Conservation (phyloP, 495 filamentous ascomycete genomes). For the Xylaria venustula region DNA sequence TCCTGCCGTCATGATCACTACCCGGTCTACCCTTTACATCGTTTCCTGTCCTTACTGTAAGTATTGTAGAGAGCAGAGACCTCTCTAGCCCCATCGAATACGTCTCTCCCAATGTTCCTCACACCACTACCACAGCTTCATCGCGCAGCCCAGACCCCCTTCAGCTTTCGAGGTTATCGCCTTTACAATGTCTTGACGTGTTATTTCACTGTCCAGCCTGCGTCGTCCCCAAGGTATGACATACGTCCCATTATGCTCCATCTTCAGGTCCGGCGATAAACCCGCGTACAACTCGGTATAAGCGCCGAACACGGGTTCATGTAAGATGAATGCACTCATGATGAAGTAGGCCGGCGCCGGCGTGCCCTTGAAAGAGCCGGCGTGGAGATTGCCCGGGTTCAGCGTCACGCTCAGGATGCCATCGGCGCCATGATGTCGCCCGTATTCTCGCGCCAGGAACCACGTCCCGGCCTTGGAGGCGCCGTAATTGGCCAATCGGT, state of each 20-base stretch:
- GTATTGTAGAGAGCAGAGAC: too few relatives aligned
- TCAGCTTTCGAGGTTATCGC: slow-evolving; percentile 30
- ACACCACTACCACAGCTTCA: slow-evolving; percentile 36
- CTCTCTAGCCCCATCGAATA: too few relatives aligned
- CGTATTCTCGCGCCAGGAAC: slow-evolving; percentile 19
- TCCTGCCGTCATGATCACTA: too few relatives aligned
- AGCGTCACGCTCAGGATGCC: slow-evolving; percentile 27
- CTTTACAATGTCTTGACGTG: slow-evolving; percentile 33
- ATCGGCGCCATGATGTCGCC: slow-evolving; percentile 4
- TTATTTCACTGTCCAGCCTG: background rate
- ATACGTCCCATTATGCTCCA: slow-evolving; percentile 27
- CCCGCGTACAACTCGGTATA: slow-evolving; percentile 44
- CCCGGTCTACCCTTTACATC: too few relatives aligned
- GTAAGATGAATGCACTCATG: slow-evolving; percentile 11
- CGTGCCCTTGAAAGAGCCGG: slow-evolving; percentile 25
- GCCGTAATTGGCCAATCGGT: slow-evolving; percentile 13
- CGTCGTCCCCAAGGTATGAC: slow-evolving; percentile 40
- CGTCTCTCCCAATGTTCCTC: slow-evolving; percentile 30
- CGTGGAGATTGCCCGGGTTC: slow-evolving; percentile 42
- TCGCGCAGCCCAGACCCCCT: slow-evolving; percentile 19
- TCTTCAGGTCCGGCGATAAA: slow-evolving; percentile 38
- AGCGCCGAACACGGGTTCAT: slow-evolving; percentile 31
- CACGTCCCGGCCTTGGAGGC: slow-evolving; percentile 23
- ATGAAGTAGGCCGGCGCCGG: slow-evolving; percentile 14
- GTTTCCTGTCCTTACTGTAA: too few relatives aligned